A percentile compares a stretch with the other conserved stretches of the same genome.
These are phyloP conservation scores for Cutaneotrichosporon mucoides DNA, from an alignment of 1,284 basidiomycete genomes.

Conservation along the genomic window DNA sequence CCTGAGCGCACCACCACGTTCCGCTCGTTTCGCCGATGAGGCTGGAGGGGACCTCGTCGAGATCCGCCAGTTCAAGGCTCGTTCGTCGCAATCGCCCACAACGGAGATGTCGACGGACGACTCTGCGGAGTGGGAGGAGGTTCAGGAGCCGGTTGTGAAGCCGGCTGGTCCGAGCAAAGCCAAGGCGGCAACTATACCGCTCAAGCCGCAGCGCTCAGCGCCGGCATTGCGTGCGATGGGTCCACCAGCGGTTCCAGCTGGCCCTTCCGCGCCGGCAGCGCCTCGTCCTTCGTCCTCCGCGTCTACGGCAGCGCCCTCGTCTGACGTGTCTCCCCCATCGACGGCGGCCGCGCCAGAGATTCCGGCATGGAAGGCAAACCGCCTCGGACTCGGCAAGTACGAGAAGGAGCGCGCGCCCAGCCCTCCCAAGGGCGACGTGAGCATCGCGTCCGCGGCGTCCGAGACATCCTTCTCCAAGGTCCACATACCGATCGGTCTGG, in stretches of 20 bases:
- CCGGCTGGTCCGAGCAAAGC: too few species aligned
- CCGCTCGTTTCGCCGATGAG: constrained; percentile 13
- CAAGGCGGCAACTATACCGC: background rate
- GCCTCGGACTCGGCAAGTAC: constrained; percentile 22
- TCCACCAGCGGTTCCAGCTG: too few species aligned
- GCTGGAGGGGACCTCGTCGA: constrained; percentile 7
- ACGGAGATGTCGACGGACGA: constrained; percentile 4
- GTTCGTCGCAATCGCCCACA: constrained; percentile 5
- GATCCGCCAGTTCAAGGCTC: constrained; percentile 6
- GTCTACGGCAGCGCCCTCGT: too few species aligned
- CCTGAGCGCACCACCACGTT: background rate
- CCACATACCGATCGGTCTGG: constrained; percentile 8
- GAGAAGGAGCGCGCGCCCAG: background rate
- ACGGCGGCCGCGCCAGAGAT: background rate
- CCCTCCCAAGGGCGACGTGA: background rate
- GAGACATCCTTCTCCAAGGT: constrained; percentile 2
- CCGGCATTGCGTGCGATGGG: too few species aligned
- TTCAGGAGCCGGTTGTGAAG: background rate
- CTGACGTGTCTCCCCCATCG: background rate
- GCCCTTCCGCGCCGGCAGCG: too few species aligned
- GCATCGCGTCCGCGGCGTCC: background rate
- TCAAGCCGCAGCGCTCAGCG: background rate
- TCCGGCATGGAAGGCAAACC: constrained; percentile 27
- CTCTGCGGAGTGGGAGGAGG: constrained; percentile 17
- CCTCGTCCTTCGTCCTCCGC: too few species aligned